Evolutionary conservation across 371 early-diverging fungal genomes (phyloP).

Genomic region (Nosema muscidifuracis): DNA sequence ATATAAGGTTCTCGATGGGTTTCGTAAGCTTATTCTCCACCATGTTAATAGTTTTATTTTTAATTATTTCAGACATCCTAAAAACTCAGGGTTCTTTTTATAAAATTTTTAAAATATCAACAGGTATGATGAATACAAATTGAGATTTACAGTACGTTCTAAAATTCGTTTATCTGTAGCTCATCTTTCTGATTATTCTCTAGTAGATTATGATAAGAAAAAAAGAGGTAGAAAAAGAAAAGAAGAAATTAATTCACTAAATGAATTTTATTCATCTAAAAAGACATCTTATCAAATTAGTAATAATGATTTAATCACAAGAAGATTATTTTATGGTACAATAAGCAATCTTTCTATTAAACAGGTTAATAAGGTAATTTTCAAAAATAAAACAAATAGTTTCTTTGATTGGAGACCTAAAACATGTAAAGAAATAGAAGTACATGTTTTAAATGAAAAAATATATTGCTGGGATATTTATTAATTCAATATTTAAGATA

Average conservation of each 20-base stretch:
- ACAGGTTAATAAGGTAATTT: conserved; percentile 23
- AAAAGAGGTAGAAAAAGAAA: not conserved
- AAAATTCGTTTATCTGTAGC: not conserved
- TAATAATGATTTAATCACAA: not conserved
- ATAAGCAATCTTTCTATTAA: not conserved
- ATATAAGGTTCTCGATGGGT: too few relatives aligned
- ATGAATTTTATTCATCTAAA: conserved; percentile 1
- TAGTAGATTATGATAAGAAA: not conserved
- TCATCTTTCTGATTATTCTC: not conserved
- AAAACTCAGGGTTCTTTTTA: too few relatives aligned
- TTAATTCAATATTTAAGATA: too few relatives aligned
- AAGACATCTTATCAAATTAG: conserved; percentile 2
- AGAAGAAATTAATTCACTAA: not conserved
- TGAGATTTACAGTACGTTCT: not conserved
- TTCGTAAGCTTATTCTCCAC: too few relatives aligned
- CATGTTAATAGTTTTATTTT: too few relatives aligned
- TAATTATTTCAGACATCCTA: too few relatives aligned
- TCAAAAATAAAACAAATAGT: not conserved
- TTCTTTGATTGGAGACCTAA: not conserved
- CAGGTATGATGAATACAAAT: not conserved
- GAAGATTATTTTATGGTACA: conserved; percentile 5
- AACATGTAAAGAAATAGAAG: conserved; percentile 13
- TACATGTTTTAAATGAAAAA: not conserved
- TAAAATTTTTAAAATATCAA: too few relatives aligned
- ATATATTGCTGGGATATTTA: not conserved